These are phyloP conservation scores for Ogataea trehalophila DNA, from an alignment of 805 yeast species.

Conservation along the genomic window DNA sequence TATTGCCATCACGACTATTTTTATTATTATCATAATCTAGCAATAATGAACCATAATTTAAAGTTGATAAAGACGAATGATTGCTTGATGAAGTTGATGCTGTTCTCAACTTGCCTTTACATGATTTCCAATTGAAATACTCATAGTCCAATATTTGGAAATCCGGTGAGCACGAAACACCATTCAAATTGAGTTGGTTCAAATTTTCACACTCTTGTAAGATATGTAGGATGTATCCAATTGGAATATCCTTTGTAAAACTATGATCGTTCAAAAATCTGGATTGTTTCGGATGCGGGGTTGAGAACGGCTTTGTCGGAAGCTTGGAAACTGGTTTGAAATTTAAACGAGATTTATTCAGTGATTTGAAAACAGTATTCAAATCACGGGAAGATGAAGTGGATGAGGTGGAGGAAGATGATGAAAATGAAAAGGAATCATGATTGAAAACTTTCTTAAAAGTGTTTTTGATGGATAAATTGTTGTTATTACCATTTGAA, in stretches of 20 bases:
- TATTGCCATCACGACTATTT: no score
- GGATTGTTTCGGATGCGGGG: slow-evolving; percentile 57
- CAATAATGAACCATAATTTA: slow-evolving; percentile 26
- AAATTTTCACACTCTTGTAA: slow-evolving; percentile 65
- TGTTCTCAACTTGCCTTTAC: slow-evolving; percentile 13
- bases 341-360: no score
- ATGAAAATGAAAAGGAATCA: background rate
- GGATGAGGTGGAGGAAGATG: background rate
- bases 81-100: background rate
- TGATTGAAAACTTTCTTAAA: slow-evolving; percentile 15
- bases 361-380: no score
- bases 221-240: slow-evolving; percentile 69
- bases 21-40: slow-evolving; percentile 20
- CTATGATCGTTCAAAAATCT: slow-evolving; percentile 59
- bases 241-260: slow-evolving; percentile 68
- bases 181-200: slow-evolving; percentile 49
- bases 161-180: slow-evolving; percentile 61
- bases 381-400: background rate
- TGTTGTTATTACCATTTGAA: slow-evolving; percentile 11
- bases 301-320: slow-evolving; percentile 26
- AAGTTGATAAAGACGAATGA: slow-evolving; percentile 2
- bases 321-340: no score
- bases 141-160: slow-evolving; percentile 44
- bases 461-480: slow-evolving; percentile 4
- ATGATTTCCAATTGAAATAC: slow-evolving; percentile 31